Base-by-base conservation (phyloP, 208 protist genomes). In the Leishmania lainsoni region DNA sequence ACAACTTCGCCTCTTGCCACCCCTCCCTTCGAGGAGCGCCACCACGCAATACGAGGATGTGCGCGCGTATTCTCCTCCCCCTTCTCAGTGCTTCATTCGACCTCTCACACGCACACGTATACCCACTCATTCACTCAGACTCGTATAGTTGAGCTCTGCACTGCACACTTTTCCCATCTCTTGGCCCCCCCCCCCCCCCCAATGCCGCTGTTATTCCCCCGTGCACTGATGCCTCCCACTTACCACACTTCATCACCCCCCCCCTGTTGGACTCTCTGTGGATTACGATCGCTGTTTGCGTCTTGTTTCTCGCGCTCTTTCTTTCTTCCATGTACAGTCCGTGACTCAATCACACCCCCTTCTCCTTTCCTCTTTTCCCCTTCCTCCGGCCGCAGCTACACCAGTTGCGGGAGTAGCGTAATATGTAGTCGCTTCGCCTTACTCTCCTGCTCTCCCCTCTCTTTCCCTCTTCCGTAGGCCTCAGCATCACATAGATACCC, bases 321-420 rank as follows among this genome's bases (percentile, higher is more conserved):
- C 22, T 39, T 59, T 75, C 45, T 81, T 66, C 35, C 54, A 39
- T 78, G 69, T 73, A 73, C 45, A 54, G 5, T 16, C n/a, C 8
- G 9, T 45, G 48, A 26, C 32, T 58, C 17, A 10, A 58, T 14
- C 54, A 35, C 59, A 65, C 16, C 12, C 22, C 29, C 9, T 52
- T 42, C 48, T 42, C 17, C 20, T 22, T 54, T 39, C 14, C 68
- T 74, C 29, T 32, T n/a, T 26, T 52, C 66, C 56, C 52, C 66
- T 39, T 70, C 42, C 59, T 70, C 52, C 17, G 16, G 39, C 39
- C 66, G 66, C 61, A 32, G 61, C 66, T 49, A 39, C 20, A 14
- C 20, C 66, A 39, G 61, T 6, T 12, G 66, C 66, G 26, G 35
- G 35, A 70, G 14, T 35, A 70, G 29, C 5, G 29, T 32, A 8